Percentiles rank a stretch among this genome's conserved stretches.
Conservation (phyloP, 1,284 basidiomycete genomes). For the Trametes hirsuta region DNA sequence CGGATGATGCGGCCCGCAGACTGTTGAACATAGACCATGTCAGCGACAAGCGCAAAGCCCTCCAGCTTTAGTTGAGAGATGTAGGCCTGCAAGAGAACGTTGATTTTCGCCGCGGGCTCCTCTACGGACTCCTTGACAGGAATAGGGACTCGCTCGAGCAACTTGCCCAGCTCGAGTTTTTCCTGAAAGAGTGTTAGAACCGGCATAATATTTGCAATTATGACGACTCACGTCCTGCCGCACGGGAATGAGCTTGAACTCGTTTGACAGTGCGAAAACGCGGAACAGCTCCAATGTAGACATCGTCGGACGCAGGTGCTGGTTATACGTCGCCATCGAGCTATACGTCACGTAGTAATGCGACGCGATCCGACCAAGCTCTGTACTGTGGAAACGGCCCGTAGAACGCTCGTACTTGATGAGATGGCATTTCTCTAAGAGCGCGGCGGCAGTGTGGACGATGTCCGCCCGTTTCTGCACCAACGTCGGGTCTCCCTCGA, state of each 20-base stretch:
- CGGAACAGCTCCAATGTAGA: slow-evolving; percentile 91
- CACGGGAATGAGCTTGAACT: slow-evolving; percentile 93
- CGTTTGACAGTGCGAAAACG: slow-evolving; percentile 95
- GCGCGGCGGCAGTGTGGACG: slow-evolving; percentile 89
- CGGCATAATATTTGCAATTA: slow-evolving; percentile 47
- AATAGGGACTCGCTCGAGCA: slow-evolving; percentile 95
- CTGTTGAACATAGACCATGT: slow-evolving; percentile 97
- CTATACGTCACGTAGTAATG: slow-evolving; percentile 97
- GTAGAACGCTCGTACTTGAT: slow-evolving; percentile 92
- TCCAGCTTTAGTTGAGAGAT: slow-evolving; percentile 95
- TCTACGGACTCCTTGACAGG: slow-evolving; percentile 98
- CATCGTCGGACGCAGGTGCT: slow-evolving; percentile 90
- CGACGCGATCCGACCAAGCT: slow-evolving; percentile 93
- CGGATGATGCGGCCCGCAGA: slow-evolving; percentile 93
- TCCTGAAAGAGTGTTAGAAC: slow-evolving; percentile 45
- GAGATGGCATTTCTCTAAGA: slow-evolving; percentile 94
- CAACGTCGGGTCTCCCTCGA: slow-evolving; percentile 82
- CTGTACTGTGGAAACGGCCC: slow-evolving; percentile 90
- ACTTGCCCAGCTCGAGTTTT: slow-evolving; percentile 90
- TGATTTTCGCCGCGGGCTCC: slow-evolving; percentile 97
- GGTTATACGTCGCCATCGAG: slow-evolving; percentile 97
- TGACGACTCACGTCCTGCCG: slow-evolving; percentile 43
- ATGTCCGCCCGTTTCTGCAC: slow-evolving; percentile 97
- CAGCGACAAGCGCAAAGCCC: slow-evolving; percentile 94
- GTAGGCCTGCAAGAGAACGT: slow-evolving; percentile 94